These are phyloP conservation scores for Blastobotrys elegans DNA, from an alignment of 1,139 yeast species.

Conservation along the genomic window DNA sequence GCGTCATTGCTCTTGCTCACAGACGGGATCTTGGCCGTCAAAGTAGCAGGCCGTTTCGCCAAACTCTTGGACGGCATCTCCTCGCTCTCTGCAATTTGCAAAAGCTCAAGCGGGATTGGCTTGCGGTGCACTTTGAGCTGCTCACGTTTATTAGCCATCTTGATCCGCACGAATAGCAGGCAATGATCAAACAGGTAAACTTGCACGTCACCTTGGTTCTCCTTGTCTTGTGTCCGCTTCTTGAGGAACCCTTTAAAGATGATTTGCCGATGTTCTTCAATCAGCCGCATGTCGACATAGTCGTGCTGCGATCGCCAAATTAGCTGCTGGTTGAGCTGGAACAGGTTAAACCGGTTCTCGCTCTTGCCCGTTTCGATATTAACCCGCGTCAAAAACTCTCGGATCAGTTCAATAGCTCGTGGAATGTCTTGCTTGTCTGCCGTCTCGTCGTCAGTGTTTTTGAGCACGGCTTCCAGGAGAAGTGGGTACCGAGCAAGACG, in stretches of 20 bases:
- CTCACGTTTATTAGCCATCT: conserved; percentile 83
- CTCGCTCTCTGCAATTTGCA: conserved; percentile 71
- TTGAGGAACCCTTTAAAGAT: conserved; percentile 73
- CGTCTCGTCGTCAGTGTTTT: conserved; percentile 68
- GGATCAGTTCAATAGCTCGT: conserved; percentile 71
- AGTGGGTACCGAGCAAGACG: conserved; percentile 93
- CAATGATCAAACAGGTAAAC: conserved; percentile 88
- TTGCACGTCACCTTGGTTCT: conserved; percentile 63
- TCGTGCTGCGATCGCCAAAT: conserved; percentile 70
- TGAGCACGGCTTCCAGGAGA: conserved; percentile 74
- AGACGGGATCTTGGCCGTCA: conserved; percentile 22
- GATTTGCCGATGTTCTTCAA: conserved; percentile 74
- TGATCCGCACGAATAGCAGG: conserved; percentile 76
- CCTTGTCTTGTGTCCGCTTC: conserved; percentile 74
- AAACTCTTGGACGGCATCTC: conserved; percentile 60
- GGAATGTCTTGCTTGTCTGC: conserved; percentile 69
- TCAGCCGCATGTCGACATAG: conserved; percentile 77
- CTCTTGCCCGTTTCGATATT: conserved; percentile 92
- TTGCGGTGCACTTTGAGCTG: conserved; percentile 87
- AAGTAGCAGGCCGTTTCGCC: conserved; percentile 36
- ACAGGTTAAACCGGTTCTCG: conserved; percentile 85
- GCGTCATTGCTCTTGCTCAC: conserved; percentile 19
- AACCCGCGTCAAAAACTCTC: conserved; percentile 70
- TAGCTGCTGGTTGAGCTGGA: conserved; percentile 74
- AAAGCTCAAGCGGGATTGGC: conserved; percentile 84